phyloP scores from a whole-genome alignment of 1,139 yeast genomes.

The Scheffersomyces stambukii region DNA sequence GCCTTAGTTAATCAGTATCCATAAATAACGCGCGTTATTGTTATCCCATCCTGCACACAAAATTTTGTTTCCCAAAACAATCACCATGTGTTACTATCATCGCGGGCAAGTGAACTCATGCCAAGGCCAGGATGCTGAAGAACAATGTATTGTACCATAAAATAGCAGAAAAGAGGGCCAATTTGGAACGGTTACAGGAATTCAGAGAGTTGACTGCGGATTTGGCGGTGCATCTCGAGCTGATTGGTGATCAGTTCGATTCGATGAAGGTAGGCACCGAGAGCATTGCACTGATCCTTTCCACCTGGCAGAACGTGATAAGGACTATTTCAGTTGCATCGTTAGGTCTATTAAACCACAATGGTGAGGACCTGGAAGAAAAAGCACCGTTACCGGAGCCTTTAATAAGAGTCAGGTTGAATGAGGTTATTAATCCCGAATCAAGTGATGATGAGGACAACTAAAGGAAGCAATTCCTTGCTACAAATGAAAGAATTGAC shows the following conservation, averaged over 20 bases:
- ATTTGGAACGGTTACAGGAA: slow-evolving; percentile 48
- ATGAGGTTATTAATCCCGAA: no score
- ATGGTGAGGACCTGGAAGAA: slow-evolving; percentile 42
- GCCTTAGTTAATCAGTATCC: no score
- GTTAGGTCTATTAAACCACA: slow-evolving; percentile 47
- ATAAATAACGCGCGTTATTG: no score
- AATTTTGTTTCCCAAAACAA: no score
- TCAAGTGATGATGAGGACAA: no score
- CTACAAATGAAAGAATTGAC: no score
- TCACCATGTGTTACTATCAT: no score
- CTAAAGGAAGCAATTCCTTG: no score
- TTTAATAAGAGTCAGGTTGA: slow-evolving; percentile 60
- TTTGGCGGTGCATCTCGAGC: slow-evolving; percentile 46
- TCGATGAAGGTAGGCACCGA: slow-evolving; percentile 56
- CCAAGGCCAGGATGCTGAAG: no score
- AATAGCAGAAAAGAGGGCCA: slow-evolving; percentile 46
- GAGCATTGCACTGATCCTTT: slow-evolving; percentile 49
- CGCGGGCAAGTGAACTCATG: no score
- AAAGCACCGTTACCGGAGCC: slow-evolving; percentile 45
- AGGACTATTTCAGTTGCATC: slow-evolving; percentile 68
- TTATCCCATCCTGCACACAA: no score
- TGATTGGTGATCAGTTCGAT: slow-evolving; percentile 44
- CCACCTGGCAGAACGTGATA: slow-evolving; percentile 70
- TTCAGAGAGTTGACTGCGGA: slow-evolving; percentile 45
- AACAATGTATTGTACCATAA: slow-evolving; percentile 22